Evolutionary conservation across 2,329 filamentous ascomycete genomes (phyloP).

Genomic region (Calonectria ilicicola): DNA sequence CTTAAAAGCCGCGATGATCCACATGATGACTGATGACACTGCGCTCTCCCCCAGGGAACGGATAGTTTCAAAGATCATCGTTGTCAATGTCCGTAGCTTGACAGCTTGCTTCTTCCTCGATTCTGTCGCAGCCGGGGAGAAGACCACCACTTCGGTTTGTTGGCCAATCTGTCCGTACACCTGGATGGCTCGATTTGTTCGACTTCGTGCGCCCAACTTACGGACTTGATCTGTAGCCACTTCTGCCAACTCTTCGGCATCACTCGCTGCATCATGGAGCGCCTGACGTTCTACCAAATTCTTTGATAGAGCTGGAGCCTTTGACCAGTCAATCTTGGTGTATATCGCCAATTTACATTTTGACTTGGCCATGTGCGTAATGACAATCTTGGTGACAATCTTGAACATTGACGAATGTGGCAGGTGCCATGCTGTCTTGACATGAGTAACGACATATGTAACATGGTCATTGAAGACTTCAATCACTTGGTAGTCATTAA

Average conservation of each 20-base stretch:
- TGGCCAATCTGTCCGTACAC: constrained; percentile 83
- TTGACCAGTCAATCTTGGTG: constrained; percentile 88
- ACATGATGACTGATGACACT: constrained; percentile 81
- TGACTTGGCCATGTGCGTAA: constrained; percentile 92
- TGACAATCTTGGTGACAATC: constrained; percentile 89
- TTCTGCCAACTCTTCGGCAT: constrained; percentile 81
- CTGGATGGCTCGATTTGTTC: constrained; percentile 81
- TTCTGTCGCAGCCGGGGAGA: constrained; percentile 63
- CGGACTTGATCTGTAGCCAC: constrained; percentile 82
- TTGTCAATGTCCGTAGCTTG: constrained; percentile 71
- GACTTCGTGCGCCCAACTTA: constrained; percentile 77
- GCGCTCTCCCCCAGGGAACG: constrained; percentile 82
- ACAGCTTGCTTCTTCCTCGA: constrained; percentile 68
- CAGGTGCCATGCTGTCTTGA: constrained; percentile 82
- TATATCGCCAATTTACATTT: constrained; percentile 93
- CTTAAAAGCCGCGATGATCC: constrained; percentile 74
- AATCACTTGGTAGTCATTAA: constrained; percentile 87
- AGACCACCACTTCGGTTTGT: constrained; percentile 72
- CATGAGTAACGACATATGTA: constrained; percentile 73
- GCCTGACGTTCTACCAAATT: constrained; percentile 77
- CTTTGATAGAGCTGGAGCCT: constrained; percentile 71
- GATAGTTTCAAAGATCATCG: constrained; percentile 78
- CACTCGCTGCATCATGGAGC: constrained; percentile 77
- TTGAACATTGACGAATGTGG: constrained; percentile 84
- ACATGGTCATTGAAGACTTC: constrained; percentile 84